Evolutionary conservation across 148 eudicot genomes (phyloP).

Genomic region (Camellia japonica): DNA sequence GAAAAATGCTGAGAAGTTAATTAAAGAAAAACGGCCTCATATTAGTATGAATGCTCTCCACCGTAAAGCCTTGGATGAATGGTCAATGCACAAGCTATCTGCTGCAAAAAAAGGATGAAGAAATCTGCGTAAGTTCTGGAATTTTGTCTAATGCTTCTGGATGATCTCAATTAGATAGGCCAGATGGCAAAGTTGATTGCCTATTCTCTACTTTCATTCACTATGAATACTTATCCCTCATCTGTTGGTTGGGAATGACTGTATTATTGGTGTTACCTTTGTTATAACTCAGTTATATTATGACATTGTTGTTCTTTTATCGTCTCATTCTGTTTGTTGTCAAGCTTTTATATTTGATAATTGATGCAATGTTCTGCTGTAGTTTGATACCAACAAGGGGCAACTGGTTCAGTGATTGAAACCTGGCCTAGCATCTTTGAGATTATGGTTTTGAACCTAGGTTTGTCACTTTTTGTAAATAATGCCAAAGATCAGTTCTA

Average conservation of each 20-base stretch:
- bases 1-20: constrained; percentile 85
- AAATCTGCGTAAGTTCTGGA: constrained; percentile 22
- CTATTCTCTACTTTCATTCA: neutral
- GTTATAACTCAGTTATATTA: neutral
- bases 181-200: neutral
- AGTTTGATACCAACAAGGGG: too few species aligned
- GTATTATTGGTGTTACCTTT: constrained; percentile 5
- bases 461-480: too few species aligned
- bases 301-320: neutral
- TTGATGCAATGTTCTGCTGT: neutral
- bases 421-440: too few species aligned
- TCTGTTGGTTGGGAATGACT: neutral
- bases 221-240: neutral
- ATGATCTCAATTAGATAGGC: constrained; percentile 10
- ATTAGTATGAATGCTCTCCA: constrained; percentile 83
- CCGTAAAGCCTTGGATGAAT: constrained; percentile 76
- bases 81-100: constrained; percentile 77
- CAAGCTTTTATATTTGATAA: neutral
- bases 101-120: constrained; percentile 32
- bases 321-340: neutral
- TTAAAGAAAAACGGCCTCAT: constrained; percentile 56
- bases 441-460: too few species aligned
- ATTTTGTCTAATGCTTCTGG: constrained; percentile 29
- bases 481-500: too few species aligned
- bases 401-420: too few species aligned